A percentile compares a stretch with the other conserved stretches of the same genome.
These are phyloP conservation scores for Nidularia pulvinata DNA, from an alignment of 768 basidiomycete species.

Conservation along the genomic window DNA sequence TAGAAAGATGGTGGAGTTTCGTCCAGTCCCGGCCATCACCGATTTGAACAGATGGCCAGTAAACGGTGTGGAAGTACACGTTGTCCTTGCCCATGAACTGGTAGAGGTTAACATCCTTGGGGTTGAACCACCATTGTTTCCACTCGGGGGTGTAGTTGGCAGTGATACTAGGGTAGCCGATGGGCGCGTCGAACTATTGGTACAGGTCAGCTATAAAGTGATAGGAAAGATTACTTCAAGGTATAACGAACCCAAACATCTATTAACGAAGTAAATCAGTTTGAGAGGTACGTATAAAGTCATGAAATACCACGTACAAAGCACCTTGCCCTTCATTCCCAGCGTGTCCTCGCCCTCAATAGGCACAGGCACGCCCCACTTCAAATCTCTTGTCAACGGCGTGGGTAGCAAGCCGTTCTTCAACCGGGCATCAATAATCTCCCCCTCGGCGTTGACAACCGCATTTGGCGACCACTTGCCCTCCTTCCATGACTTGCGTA, in stretches of 20 bases:
- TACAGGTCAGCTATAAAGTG: too few species aligned
- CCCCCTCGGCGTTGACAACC: slow-evolving; percentile 86
- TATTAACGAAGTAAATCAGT: slow-evolving; percentile 20
- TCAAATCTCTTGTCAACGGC: slow-evolving; percentile 91
- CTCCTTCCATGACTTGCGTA: slow-evolving; percentile 71
- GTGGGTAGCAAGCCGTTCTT: slow-evolving; percentile 85
- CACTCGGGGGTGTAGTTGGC: slow-evolving; percentile 94
- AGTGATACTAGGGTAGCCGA: slow-evolving; percentile 97
- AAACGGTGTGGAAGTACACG: slow-evolving; percentile 97
- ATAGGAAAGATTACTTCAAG: too few species aligned
- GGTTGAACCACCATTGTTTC: slow-evolving; percentile 97
- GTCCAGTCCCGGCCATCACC: slow-evolving; percentile 95
- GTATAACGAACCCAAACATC: slow-evolving; percentile 85
- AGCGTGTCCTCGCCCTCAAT: slow-evolving; percentile 71
- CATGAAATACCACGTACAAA: slow-evolving; percentile 63
- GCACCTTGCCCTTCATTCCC: slow-evolving; percentile 92
- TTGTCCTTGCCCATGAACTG: slow-evolving; percentile 99
- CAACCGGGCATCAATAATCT: slow-evolving; percentile 87
- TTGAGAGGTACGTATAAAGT: slow-evolving; percentile 2
- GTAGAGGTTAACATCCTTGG: slow-evolving; percentile 85
- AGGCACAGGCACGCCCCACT: slow-evolving; percentile 97
- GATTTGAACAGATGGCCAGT: slow-evolving; percentile 88
- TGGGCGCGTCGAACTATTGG: slow-evolving; percentile 91
- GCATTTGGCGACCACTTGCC: slow-evolving; percentile 95
- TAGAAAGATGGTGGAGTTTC: slow-evolving; percentile 89